Evolutionary conservation across 2,329 filamentous ascomycete species (phyloP).

Genomic region (Talaromyces sp.): DNA sequence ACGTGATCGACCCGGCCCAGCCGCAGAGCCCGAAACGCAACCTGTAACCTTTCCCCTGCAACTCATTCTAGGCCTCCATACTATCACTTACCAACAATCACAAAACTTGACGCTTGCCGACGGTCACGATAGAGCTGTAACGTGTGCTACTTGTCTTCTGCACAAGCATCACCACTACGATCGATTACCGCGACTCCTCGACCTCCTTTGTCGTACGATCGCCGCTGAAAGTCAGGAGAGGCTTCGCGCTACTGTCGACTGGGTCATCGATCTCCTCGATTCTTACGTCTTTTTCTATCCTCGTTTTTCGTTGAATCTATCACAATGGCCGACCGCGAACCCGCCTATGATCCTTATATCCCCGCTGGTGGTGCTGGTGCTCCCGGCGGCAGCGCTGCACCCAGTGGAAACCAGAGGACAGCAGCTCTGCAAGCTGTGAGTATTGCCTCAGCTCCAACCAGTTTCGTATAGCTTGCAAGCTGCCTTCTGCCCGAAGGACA

Average conservation of each 20-base stretch:
- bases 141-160: neutral
- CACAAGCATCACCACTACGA: neutral
- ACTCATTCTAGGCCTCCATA: neutral
- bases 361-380: conserved; percentile 57
- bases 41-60: conserved; percentile 9
- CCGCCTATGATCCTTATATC: conserved; percentile 86
- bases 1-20: conserved; percentile 12
- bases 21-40: conserved; percentile 14
- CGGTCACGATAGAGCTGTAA: neutral
- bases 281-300: neutral
- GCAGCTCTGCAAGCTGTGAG: conserved; percentile 81
- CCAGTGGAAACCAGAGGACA: conserved; percentile 60
- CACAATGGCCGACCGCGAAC: conserved; percentile 56
- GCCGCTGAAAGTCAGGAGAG: conserved; percentile 6
- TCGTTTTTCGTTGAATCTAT: neutral
- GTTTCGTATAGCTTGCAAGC: neutral
- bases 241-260: neutral
- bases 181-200: neutral
- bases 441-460: conserved; percentile 28
- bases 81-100: neutral
- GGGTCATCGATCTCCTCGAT: conserved; percentile 1
- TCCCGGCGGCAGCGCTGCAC: conserved; percentile 50
- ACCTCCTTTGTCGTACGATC: neutral
- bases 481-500: neutral
- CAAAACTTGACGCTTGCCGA: neutral